Percentiles rank a stretch among this genome's conserved stretches.
phyloP scores from a whole-genome alignment of 768 basidiomycete species.

The Lactifluus hygrophoroides region DNA sequence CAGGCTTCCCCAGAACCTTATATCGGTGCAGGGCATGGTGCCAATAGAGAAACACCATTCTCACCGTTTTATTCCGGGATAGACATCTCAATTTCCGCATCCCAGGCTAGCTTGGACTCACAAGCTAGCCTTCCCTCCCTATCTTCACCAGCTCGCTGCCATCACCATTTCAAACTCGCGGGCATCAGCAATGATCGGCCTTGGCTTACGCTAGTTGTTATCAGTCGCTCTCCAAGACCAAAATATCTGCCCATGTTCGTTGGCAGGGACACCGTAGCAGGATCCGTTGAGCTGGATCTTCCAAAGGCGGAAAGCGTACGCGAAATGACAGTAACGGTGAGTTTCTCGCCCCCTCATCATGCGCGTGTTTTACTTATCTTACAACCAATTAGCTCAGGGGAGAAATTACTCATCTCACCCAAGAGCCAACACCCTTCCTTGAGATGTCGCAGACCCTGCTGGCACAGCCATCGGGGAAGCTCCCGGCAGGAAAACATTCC shows the following conservation, averaged over 20 bases:
- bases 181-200: conserved; percentile 30
- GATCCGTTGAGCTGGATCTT: conserved; percentile 43
- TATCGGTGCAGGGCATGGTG: too few relatives aligned
- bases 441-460: conserved; percentile 37
- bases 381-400: conserved; percentile 3
- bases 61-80: background rate
- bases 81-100: background rate
- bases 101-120: background rate
- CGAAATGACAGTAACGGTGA: conserved; percentile 38
- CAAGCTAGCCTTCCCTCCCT: background rate
- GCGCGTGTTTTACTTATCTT: background rate
- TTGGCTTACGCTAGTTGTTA: conserved; percentile 41
- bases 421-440: conserved; percentile 44
- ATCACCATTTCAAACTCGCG: conserved; percentile 37
- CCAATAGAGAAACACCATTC: background rate
- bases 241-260: conserved; percentile 38
- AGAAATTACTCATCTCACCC: conserved; percentile 24
- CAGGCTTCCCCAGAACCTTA: too few relatives aligned
- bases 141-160: conserved; percentile 11
- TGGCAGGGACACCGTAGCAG: conserved; percentile 41
- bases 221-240: conserved; percentile 34
- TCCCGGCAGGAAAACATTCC: conserved; percentile 36
- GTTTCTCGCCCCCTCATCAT: background rate
- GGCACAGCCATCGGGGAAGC: conserved; percentile 31
- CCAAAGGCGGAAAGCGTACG: conserved; percentile 43